Evolutionary conservation across 2,329 filamentous ascomycete genomes (phyloP).

Genomic region (Aspergillus sp.): DNA sequence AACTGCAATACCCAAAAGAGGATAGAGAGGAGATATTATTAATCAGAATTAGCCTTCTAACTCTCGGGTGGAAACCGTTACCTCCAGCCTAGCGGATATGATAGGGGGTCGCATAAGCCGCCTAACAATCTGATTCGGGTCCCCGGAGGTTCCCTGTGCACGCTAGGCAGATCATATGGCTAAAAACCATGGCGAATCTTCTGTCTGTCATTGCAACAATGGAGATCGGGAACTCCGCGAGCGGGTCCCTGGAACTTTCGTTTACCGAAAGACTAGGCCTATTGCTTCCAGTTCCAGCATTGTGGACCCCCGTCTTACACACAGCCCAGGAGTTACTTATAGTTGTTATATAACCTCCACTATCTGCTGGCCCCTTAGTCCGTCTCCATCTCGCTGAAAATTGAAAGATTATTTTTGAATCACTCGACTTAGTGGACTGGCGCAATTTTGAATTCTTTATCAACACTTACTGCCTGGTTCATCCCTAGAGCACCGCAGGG

Average conservation of each 20-base stretch:
- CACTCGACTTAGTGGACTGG: neutral
- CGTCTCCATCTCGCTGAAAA: neutral
- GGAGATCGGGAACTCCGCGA: neutral
- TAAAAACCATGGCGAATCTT: neutral
- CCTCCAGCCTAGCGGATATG: neutral
- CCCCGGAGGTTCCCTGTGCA: constrained; percentile 6
- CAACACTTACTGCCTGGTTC: neutral
- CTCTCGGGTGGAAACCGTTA: neutral
- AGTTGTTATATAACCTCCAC: neutral
- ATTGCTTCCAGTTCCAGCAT: neutral
- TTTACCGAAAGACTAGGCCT: neutral
- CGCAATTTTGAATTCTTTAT: neutral
- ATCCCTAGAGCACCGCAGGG: neutral
- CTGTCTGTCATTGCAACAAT: neutral
- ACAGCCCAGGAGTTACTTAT: neutral
- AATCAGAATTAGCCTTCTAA: neutral
- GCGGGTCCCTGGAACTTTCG: constrained; percentile 6
- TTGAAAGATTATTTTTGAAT: neutral
- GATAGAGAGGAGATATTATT: neutral
- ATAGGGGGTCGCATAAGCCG: neutral
- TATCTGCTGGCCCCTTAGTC: neutral
- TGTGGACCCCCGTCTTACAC: neutral
- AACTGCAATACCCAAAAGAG: neutral
- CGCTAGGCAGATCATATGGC: neutral
- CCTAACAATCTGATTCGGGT: neutral